Conservation (phyloP, 371 early-diverging fungal genomes). For the Mucor mucedo region DNA sequence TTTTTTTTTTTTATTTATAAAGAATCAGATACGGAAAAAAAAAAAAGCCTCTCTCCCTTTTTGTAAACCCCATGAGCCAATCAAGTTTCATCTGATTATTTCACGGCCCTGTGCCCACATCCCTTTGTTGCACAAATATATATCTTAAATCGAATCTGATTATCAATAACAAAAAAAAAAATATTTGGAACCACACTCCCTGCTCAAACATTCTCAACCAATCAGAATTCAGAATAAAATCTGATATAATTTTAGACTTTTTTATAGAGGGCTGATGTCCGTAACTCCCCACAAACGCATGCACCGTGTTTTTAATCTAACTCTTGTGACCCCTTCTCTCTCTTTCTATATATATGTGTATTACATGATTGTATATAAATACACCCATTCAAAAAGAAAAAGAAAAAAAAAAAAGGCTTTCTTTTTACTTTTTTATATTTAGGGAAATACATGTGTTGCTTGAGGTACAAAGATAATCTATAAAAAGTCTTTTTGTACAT, state of each 20-base stretch:
- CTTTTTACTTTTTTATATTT: too few species aligned
- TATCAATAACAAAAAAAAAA: not conserved
- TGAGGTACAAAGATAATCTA: not conserved
- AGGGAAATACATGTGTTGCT: too few species aligned
- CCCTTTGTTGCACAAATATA: not conserved
- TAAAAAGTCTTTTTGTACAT: not conserved
- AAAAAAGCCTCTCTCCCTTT: slow-evolving; percentile 7
- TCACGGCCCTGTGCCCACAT: slow-evolving; percentile 7
- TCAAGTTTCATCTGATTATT: slow-evolving; percentile 26
- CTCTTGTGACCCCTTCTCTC: not conserved
- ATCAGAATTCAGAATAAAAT: not conserved
- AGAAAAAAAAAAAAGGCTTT: too few species aligned
- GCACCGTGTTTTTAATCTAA: not conserved
- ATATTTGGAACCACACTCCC: not conserved
- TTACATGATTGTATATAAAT: too few species aligned
- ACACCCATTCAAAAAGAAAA: too few species aligned
- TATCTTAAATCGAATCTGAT: not conserved
- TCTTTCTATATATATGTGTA: too few species aligned
- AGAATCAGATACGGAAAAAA: slow-evolving; percentile 14
- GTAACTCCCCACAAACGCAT: not conserved
- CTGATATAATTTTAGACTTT: slow-evolving; percentile 5
- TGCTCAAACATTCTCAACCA: not conserved
- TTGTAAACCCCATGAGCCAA: slow-evolving; percentile 10
- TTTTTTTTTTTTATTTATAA: not conserved
- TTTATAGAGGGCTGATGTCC: too few species aligned